Conservation (phyloP, 805 yeast genomes). For the Candida glaebosa region DNA sequence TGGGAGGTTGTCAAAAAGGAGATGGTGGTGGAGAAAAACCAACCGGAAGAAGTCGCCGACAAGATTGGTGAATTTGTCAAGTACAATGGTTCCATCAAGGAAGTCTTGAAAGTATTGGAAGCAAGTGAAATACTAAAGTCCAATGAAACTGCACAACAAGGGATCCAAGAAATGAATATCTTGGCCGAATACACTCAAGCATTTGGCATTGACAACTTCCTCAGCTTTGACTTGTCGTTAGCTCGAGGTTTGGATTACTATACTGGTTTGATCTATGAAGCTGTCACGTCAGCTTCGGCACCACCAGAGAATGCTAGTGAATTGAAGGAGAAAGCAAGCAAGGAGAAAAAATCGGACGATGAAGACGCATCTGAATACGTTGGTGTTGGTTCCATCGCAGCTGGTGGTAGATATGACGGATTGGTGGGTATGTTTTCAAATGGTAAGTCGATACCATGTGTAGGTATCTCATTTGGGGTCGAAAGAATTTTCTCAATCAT, state of each 20-base stretch:
- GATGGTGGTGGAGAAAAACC: constrained; percentile 88
- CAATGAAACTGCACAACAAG: constrained; percentile 73
- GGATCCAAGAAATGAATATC: constrained; percentile 74
- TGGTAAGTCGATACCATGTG: constrained; percentile 93
- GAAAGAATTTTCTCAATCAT: constrained; percentile 91
- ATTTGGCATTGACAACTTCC: constrained; percentile 61
- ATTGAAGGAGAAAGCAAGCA: constrained; percentile 46
- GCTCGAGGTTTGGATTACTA: constrained; percentile 98
- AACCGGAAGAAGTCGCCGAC: constrained; percentile 89
- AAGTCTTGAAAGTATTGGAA: constrained; percentile 53
- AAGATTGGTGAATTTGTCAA: constrained; percentile 89
- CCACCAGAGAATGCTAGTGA: constrained; percentile 81
- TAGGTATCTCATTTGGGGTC: constrained; percentile 95
- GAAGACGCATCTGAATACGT: constrained; percentile 96
- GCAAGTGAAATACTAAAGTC: constrained; percentile 54
- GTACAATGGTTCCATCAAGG: constrained; percentile 71
- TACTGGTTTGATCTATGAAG: constrained; percentile 95
- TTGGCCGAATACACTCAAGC: constrained; percentile 80
- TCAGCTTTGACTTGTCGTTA: constrained; percentile 87
- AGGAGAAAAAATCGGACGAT: constrained; percentile 22
- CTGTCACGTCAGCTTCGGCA: constrained; percentile 93
- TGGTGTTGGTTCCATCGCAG: constrained; percentile 98
- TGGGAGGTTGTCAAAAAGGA: constrained; percentile 94
- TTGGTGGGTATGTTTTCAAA: constrained; percentile 95
- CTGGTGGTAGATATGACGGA: constrained; percentile 97